Percentiles rank a stretch among this genome's conserved stretches.
These are phyloP conservation scores for Protea cynaroides DNA, from an alignment of 164 flowering plant species.

Conservation along the genomic window DNA sequence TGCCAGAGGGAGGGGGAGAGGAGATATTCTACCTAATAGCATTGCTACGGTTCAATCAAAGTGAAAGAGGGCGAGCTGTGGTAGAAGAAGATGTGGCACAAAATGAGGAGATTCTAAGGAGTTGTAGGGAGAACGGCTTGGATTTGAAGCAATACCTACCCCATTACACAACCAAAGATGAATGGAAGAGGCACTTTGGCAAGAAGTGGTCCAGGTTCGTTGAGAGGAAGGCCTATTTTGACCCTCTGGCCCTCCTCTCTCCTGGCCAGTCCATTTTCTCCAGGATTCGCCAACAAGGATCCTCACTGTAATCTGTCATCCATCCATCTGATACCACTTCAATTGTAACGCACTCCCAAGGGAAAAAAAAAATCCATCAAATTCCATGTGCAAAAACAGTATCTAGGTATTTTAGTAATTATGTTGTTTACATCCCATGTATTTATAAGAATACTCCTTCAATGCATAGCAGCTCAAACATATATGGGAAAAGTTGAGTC, in stretches of 20 bases:
- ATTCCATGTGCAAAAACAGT: no score
- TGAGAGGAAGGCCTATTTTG: constrained; percentile 58
- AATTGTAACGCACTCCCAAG: no score
- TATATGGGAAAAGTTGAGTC: no score
- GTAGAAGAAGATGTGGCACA: constrained; percentile 44
- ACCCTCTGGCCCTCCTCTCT: constrained; percentile 81
- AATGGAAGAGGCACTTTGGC: constrained; percentile 83
- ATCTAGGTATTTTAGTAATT: no score
- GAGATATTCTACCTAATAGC: constrained; percentile 84
- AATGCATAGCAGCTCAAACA: no score
- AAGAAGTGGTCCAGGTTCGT: constrained; percentile 60
- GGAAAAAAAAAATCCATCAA: no score
- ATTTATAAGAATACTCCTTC: no score
- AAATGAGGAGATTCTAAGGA: constrained; percentile 50
- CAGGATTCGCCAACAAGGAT: no score
- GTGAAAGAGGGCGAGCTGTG: constrained; percentile 35
- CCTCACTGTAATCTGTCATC: no score
- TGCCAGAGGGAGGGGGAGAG: constrained; percentile 55
- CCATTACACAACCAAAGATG: constrained; percentile 55
- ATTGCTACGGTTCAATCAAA: constrained; percentile 48
- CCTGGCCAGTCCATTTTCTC: constrained; percentile 86
- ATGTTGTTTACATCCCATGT: no score
- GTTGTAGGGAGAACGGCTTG: constrained; percentile 39
- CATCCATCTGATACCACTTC: no score
- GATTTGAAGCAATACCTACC: constrained; percentile 78